Percentiles rank a stretch among this genome's conserved stretches.
Evolutionary conservation across 2,329 filamentous ascomycete species (phyloP).

Genomic region (Pseudogymnoascus sp.): DNA sequence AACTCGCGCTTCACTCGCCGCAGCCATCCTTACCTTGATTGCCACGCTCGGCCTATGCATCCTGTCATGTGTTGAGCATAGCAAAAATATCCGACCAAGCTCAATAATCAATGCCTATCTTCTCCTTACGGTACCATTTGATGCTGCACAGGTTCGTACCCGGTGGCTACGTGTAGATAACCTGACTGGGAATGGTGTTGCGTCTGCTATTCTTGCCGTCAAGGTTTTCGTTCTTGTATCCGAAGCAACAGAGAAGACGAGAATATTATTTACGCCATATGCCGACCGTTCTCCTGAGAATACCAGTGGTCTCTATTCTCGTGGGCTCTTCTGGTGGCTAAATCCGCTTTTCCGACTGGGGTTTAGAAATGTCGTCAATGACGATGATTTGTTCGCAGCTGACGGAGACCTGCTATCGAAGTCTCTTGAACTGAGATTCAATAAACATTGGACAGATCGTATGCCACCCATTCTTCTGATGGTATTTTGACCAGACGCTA

Average conservation of each 20-base stretch:
- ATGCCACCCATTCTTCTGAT: not conserved
- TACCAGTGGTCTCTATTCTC: constrained; percentile 27
- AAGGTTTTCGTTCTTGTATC: constrained; percentile 17
- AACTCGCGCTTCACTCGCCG: constrained; percentile 17
- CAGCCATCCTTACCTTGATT: constrained; percentile 16
- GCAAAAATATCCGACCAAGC: constrained; percentile 17
- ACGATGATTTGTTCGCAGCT: constrained; percentile 22
- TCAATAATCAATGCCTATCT: constrained; percentile 21
- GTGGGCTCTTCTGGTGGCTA: constrained; percentile 31
- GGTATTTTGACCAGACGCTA: not conserved
- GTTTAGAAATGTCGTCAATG: constrained; percentile 22
- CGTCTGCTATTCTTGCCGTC: constrained; percentile 13
- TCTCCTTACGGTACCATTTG: constrained; percentile 21
- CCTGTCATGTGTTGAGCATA: constrained; percentile 20
- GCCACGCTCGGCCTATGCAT: constrained; percentile 15
- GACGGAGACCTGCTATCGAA: constrained; percentile 15
- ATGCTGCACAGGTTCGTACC: constrained; percentile 19
- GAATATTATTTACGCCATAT: constrained; percentile 13
- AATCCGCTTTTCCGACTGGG: constrained; percentile 27
- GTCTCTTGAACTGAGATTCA: constrained; percentile 12
- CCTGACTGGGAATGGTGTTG: not conserved
- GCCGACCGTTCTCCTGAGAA: constrained; percentile 20
- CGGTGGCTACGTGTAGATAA: constrained; percentile 14
- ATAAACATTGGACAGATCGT: constrained; percentile 14
- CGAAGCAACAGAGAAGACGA: constrained; percentile 18